Conservation (phyloP, 495 filamentous ascomycete species). For the Hypoxylon rickii region DNA sequence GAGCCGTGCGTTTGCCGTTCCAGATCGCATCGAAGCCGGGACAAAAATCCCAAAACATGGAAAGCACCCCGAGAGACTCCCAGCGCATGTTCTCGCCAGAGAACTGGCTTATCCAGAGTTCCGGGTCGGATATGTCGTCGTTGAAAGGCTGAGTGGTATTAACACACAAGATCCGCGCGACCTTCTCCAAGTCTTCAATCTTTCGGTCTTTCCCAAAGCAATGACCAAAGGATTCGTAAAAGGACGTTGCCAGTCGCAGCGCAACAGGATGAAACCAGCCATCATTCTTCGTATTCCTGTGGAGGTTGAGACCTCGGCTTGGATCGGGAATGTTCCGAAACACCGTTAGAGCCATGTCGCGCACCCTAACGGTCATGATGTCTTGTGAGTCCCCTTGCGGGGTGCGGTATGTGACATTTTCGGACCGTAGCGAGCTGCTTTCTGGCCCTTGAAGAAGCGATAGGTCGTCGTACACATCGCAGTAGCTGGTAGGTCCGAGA, state of each 20-base stretch:
- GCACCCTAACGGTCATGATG: conserved; percentile 10
- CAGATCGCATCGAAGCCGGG: conserved; percentile 5
- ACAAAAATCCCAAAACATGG: conserved; percentile 48
- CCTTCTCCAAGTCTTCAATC: conserved; percentile 17
- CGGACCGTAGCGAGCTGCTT: conserved; percentile 34
- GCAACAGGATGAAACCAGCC: conserved; percentile 31
- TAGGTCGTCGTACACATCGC: conserved; percentile 51
- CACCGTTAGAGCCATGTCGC: conserved; percentile 49
- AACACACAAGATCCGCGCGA: conserved; percentile 27
- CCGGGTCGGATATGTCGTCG: conserved; percentile 43
- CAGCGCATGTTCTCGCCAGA: conserved; percentile 60
- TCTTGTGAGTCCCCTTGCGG: neutral
- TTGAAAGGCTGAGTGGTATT: conserved; percentile 32
- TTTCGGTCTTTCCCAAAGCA: conserved; percentile 12
- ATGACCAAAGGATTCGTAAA: conserved; percentile 27
- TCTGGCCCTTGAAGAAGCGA: conserved; percentile 22
- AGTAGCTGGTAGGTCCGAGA: conserved; percentile 56
- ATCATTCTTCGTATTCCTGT: conserved; percentile 31
- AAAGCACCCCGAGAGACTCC: conserved; percentile 61
- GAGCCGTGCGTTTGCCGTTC: conserved; percentile 13
- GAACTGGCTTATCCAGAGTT: conserved; percentile 44
- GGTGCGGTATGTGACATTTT: conserved; percentile 26
- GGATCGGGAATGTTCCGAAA: conserved; percentile 48
- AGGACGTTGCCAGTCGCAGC: conserved; percentile 2
- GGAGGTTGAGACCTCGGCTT: conserved; percentile 35